Evolutionary conservation across 176 grass and related monocot genomes (phyloP).

Genomic region (Otatea glauca): DNA sequence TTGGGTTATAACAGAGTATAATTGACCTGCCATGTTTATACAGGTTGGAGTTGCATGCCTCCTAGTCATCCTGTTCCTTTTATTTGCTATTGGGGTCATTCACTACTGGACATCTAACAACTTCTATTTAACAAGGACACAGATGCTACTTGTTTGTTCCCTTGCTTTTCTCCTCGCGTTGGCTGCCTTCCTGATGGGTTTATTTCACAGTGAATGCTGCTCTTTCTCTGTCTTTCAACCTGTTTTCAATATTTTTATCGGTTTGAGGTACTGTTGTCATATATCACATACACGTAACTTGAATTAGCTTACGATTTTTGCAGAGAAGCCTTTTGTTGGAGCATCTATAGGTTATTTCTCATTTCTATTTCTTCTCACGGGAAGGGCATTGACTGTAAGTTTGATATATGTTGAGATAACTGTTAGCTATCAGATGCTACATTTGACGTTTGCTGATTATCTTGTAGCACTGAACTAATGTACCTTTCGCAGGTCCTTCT

Average conservation of each 20-base stretch:
- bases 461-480: slow-evolving; percentile 26
- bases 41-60: slow-evolving; percentile 97
- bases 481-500: slow-evolving; percentile 80
- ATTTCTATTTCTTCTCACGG: slow-evolving; percentile 99
- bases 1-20: slow-evolving; percentile 17
- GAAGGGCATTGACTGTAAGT: slow-evolving; percentile 98
- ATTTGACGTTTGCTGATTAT: slow-evolving; percentile 24
- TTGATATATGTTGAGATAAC: slow-evolving; percentile 47
- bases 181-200: slow-evolving; percentile 89
- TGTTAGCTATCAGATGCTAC: slow-evolving; percentile 6
- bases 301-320: slow-evolving; percentile 33
- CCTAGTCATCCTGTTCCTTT: slow-evolving; percentile 80
- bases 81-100: slow-evolving; percentile 89
- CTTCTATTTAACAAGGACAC: slow-evolving; percentile 97
- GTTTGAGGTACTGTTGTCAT: slow-evolving; percentile 30
- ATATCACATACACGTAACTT: slow-evolving; percentile 14
- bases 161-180: slow-evolving; percentile 92
- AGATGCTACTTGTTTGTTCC: slow-evolving; percentile 90
- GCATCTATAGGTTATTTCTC: slow-evolving; percentile 97
- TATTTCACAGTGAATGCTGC: slow-evolving; percentile 75
- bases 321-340: slow-evolving; percentile 93
- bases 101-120: slow-evolving; percentile 99
- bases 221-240: slow-evolving; percentile 19
- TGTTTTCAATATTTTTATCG: slow-evolving; percentile 17
- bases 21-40: slow-evolving; percentile 44